phyloP scores from a whole-genome alignment of 2,329 filamentous ascomycete species.

The Colletotrichum orchidophilum region DNA sequence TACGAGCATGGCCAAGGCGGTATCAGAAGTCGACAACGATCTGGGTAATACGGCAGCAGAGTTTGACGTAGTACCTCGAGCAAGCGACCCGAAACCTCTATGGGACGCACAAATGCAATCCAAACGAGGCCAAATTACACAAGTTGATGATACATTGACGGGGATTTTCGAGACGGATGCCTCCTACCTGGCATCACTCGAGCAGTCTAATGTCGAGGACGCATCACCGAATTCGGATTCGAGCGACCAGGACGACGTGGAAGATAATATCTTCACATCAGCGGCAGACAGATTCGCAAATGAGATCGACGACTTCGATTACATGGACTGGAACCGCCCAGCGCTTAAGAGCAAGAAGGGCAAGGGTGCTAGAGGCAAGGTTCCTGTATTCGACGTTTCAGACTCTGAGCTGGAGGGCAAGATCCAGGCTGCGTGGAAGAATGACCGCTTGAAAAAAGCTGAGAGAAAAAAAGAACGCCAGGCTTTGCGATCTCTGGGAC shows the following conservation, averaged over 20 bases:
- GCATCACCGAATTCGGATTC: background rate
- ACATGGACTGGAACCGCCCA: constrained; percentile 83
- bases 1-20: background rate
- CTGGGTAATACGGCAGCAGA: background rate
- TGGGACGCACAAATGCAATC: background rate
- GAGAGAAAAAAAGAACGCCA: constrained; percentile 76
- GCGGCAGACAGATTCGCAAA: constrained; percentile 13
- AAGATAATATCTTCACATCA: constrained; percentile 26
- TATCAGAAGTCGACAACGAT: background rate
- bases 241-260: background rate
- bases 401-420: constrained; percentile 74
- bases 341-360: constrained; percentile 70
- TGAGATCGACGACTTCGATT: constrained; percentile 75
- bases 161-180: background rate
- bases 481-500: constrained; percentile 70
- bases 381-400: constrained; percentile 63
- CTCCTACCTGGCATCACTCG: background rate
- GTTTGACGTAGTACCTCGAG: background rate
- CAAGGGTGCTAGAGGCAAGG: constrained; percentile 67
- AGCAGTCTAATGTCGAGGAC: constrained; percentile 2
- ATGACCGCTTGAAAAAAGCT: constrained; percentile 77
- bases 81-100: background rate
- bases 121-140: background rate
- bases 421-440: constrained; percentile 69
- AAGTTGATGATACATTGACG: background rate